phyloP scores from a whole-genome alignment of 768 basidiomycete species.

The Mycena epipterygia region DNA sequence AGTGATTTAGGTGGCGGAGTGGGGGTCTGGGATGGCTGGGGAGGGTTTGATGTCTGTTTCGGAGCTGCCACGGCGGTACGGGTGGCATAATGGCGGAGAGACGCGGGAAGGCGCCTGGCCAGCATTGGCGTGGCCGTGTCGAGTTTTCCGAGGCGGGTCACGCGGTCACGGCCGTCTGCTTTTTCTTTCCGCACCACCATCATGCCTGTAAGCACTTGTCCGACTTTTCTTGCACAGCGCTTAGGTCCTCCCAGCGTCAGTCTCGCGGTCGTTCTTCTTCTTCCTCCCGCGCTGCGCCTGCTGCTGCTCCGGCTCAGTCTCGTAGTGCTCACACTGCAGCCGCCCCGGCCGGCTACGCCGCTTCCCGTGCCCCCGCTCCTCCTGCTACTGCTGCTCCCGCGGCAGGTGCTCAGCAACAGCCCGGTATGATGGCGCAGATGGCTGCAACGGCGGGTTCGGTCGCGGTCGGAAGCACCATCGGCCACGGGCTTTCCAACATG shows the following conservation, averaged over 20 bases:
- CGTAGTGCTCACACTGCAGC: constrained; percentile 40
- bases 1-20: not conserved
- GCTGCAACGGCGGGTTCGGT: constrained; percentile 93
- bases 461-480: constrained; percentile 88
- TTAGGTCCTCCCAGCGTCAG: constrained; percentile 66
- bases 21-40: not conserved
- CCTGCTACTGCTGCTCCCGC: constrained; percentile 54
- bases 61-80: not conserved
- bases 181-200: constrained; percentile 18
- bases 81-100: constrained; percentile 28
- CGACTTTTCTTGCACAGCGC: not conserved
- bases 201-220: constrained; percentile 63
- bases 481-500: constrained; percentile 87
- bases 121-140: constrained; percentile 22
- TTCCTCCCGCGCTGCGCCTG: constrained; percentile 46
- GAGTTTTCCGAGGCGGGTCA: too few relatives aligned
- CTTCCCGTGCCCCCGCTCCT: constrained; percentile 57
- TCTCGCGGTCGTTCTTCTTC: constrained; percentile 82
- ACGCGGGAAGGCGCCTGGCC: constrained; percentile 8
- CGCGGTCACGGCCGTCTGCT: not conserved
- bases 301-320: constrained; percentile 58
- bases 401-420: constrained; percentile 60
- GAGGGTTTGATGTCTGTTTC: not conserved
- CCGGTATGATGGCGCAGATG: constrained; percentile 87
- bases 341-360: constrained; percentile 58